These are phyloP conservation scores for Cicer yamashitae DNA, from an alignment of 306 rosid species.

Conservation along the genomic window DNA sequence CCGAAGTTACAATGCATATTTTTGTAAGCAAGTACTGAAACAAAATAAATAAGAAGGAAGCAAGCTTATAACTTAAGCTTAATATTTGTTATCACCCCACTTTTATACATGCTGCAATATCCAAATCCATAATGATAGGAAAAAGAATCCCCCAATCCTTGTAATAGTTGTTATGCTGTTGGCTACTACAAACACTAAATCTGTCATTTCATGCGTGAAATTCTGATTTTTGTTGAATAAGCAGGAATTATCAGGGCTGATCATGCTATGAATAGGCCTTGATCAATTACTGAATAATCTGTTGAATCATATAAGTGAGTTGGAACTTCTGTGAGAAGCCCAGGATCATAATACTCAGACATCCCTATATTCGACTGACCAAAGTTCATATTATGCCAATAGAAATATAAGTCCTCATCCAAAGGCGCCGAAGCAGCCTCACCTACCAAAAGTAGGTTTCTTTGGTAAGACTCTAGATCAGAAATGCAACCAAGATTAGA, in stretches of 20 bases:
- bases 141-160: constrained; percentile 59
- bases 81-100: constrained; percentile 52
- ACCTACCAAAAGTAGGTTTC: constrained; percentile 56
- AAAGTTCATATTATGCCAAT: constrained; percentile 59
- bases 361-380: constrained; percentile 62
- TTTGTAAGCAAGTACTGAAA: constrained; percentile 16
- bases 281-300: constrained; percentile 71
- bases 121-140: constrained; percentile 64
- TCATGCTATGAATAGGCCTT: constrained; percentile 78
- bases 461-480: constrained; percentile 59
- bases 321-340: constrained; percentile 63
- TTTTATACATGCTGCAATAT: constrained; percentile 60
- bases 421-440: constrained; percentile 55
- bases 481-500: constrained; percentile 54
- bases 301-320: constrained; percentile 64
- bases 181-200: constrained; percentile 49
- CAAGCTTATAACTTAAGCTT: constrained; percentile 59
- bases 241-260: constrained; percentile 42
- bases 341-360: constrained; percentile 65
- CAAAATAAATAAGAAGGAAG: constrained; percentile 37
- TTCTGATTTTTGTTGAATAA: constrained; percentile 40
- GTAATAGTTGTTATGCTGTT: constrained; percentile 44
- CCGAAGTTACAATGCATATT: constrained; percentile 7
- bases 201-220: constrained; percentile 46
- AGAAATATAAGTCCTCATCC: constrained; percentile 68